Conservation (phyloP, 805 yeast genomes). For the Vanderwaltozyma polyspora region DNA sequence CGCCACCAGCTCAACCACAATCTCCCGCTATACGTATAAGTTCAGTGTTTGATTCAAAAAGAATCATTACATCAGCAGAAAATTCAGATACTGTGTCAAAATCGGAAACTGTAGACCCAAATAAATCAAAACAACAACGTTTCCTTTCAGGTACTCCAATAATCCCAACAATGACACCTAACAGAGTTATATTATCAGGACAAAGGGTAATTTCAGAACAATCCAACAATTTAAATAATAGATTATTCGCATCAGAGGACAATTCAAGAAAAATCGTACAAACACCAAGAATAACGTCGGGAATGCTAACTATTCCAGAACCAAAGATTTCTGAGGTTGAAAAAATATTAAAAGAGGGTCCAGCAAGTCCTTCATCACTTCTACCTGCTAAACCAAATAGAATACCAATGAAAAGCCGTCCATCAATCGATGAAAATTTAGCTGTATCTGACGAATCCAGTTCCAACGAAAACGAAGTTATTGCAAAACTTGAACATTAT, state of each 20-base stretch:
- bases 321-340: conserved; percentile 32
- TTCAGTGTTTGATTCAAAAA: conserved; percentile 22
- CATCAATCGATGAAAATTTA: conserved; percentile 5
- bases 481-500: too few species aligned
- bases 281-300: conserved; percentile 31
- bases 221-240: background rate
- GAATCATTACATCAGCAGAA: conserved; percentile 20
- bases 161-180: conserved; percentile 20
- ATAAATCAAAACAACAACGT: conserved; percentile 26
- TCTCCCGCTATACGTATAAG: conserved; percentile 30
- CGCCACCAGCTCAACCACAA: conserved; percentile 28
- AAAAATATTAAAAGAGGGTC: conserved; percentile 29
- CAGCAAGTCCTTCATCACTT: conserved; percentile 26
- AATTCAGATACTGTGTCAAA: conserved; percentile 29
- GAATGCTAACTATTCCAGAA: conserved; percentile 34
- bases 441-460: conserved; percentile 2
- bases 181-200: conserved; percentile 18
- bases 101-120: conserved; percentile 29
- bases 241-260: background rate
- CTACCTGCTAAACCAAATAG: conserved; percentile 24
- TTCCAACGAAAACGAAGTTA: conserved; percentile 1
- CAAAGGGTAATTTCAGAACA: conserved; percentile 21
- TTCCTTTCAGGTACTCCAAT: conserved; percentile 25
- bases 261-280: conserved; percentile 4
- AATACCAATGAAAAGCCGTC: conserved; percentile 28